Percentiles rank a stretch among this genome's conserved stretches.
These are phyloP conservation scores for Phaeodactylum tricornutum DNA, from an alignment of 108 stramenopile species.

Conservation along the genomic window DNA sequence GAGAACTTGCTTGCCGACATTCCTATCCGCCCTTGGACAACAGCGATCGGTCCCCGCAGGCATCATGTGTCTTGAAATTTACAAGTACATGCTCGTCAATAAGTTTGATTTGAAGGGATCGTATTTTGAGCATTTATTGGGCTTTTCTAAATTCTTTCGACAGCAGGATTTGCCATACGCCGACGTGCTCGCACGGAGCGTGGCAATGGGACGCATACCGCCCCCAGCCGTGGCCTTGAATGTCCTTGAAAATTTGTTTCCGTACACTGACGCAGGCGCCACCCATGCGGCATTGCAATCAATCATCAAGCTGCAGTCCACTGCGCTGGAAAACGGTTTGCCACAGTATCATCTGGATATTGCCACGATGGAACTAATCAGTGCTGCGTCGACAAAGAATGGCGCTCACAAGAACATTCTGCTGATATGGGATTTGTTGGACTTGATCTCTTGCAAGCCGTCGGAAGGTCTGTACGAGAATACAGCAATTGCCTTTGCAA, in stretches of 20 bases:
- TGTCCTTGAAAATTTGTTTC: constrained; percentile 37
- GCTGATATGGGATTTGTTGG: constrained; percentile 56
- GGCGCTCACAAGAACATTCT: constrained; percentile 28
- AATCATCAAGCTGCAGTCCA: constrained; percentile 8
- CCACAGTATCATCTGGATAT: constrained; percentile 10
- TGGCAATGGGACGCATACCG: constrained; percentile 1
- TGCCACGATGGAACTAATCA: constrained; percentile 46
- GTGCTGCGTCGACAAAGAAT: constrained; percentile 27
- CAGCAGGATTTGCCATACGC: constrained; percentile 29
- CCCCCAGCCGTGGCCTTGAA: constrained; percentile 10
- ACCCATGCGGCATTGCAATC: constrained; percentile 16
- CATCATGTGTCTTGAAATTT: constrained; percentile 8
- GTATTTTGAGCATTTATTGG: constrained; percentile 19
- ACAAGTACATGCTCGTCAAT: constrained; percentile 18
- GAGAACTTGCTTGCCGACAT: constrained; percentile 17
- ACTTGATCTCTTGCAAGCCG: constrained; percentile 35
- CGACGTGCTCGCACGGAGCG: constrained; percentile 21
- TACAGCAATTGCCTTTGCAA: constrained; percentile 44
- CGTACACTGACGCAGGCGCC: constrained; percentile 19
- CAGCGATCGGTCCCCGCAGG: constrained; percentile 19
- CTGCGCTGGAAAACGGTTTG: not conserved
- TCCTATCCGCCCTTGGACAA: constrained; percentile 13
- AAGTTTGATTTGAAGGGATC: constrained; percentile 9
- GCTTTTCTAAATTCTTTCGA: constrained; percentile 26
- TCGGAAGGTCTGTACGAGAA: constrained; percentile 60